Evolutionary conservation across 208 protist genomes (phyloP), one percentile per base, ranked within the genome.

Genomic region (Leishmania tarentolae): DNA sequence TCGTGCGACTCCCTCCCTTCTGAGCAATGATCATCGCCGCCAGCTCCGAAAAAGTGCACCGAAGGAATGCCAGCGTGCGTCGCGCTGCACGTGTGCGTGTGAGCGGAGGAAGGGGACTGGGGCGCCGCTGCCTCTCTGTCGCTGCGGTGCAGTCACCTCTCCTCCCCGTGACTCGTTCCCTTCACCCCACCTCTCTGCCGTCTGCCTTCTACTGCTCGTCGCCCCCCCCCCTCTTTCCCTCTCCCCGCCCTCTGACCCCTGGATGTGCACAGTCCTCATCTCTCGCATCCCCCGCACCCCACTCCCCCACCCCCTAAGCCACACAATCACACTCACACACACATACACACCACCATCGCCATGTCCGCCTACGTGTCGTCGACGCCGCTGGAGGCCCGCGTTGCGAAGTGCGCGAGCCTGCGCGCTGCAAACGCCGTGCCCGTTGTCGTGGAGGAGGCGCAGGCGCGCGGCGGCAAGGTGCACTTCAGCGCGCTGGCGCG

Each of bases 401-500:
- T 78, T 9, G 79, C 73, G 79, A 78, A 73, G 79, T 78, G 79
- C 79, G 78, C 70, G 28, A 76, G 70, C 44, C 78, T 82, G 70
- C 31, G 31, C 28, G 56, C 70, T 1, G 47, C 3, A 31, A 81
- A 31, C 37, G 52, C 69, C 15, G 78, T 82, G 65, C 78, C 78
- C 56, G 78, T 86, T 13, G 78, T 80, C 37, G 78, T 81, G 78
- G 78, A 83, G 83, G 69, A 69, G 59, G 79, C 47, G 61, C 74
- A 44, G 8, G 73, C 74, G 40, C 74, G 53, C 56, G 74, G 80
- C 66, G 80, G 78, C 76, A 87, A 87, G 84, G 70, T 50, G 72
- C 70, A 80, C 84, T 87, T 87, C 76, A 82, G 78, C 70, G 68
- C 77, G 46, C 76, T 87, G 61, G 52, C 83, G 52, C 83, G 68